Evolutionary conservation across 148 eudicot species (phyloP).

Genomic region (Oxyria digyna): DNA sequence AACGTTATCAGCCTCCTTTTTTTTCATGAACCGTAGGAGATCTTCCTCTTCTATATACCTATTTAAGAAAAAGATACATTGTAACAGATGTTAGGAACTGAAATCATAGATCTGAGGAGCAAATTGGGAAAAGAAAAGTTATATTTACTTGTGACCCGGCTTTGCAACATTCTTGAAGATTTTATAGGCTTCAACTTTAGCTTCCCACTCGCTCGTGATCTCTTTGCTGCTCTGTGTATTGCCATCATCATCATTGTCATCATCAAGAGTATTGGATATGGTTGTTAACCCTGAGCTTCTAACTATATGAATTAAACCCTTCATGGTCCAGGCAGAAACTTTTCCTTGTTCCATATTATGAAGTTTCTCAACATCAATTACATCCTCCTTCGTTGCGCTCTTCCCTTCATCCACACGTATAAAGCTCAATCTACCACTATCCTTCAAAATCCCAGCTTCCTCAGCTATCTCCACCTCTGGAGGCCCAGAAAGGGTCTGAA

Average conservation of each 20-base stretch:
- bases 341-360: slow-evolving; percentile 58
- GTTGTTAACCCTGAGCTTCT: slow-evolving; percentile 47
- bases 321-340: slow-evolving; percentile 88
- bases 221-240: slow-evolving; percentile 28
- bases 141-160: slow-evolving; percentile 42
- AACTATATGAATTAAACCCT: slow-evolving; percentile 54
- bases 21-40: slow-evolving; percentile 12
- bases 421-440: slow-evolving; percentile 40
- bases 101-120: not conserved
- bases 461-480: slow-evolving; percentile 30
- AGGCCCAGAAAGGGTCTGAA: slow-evolving; percentile 66
- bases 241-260: slow-evolving; percentile 32
- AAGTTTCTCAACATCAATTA: slow-evolving; percentile 67
- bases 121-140: not conserved
- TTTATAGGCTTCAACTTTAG: slow-evolving; percentile 45
- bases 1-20: slow-evolving; percentile 6
- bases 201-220: slow-evolving; percentile 74
- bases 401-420: slow-evolving; percentile 25
- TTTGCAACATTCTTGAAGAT: slow-evolving; percentile 61
- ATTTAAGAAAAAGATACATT: not conserved
- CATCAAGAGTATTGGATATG: slow-evolving; percentile 41
- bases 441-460: slow-evolving; percentile 12
- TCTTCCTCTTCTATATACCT: slow-evolving; percentile 15
- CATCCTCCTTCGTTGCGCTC: slow-evolving; percentile 34
- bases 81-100: not conserved